Percentiles rank a stretch among this genome's conserved stretches.
These are phyloP conservation scores for Tulasnella sp. DNA, from an alignment of 768 basidiomycete species.

Conservation along the genomic window DNA sequence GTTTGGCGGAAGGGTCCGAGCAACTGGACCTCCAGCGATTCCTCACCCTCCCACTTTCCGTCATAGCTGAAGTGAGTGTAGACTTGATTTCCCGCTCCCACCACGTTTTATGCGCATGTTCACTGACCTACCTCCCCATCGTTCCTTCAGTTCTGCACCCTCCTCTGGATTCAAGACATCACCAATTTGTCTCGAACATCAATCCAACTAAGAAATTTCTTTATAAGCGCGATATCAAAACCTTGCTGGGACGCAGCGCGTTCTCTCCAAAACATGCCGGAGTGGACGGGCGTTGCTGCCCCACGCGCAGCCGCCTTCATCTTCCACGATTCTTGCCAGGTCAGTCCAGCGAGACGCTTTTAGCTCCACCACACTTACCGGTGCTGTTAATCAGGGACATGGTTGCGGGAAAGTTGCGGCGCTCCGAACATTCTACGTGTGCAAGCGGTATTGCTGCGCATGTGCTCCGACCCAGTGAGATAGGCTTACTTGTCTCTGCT, in stretches of 20 bases:
- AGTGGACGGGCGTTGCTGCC: background rate
- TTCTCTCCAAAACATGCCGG: background rate
- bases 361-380: background rate
- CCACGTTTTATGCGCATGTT: background rate
- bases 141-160: background rate
- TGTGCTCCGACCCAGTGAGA: background rate
- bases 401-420: background rate
- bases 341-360: background rate
- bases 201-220: background rate
- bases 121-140: background rate
- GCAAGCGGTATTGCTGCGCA: background rate
- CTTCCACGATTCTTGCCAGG: background rate
- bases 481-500: background rate
- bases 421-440: background rate
- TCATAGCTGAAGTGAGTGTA: background rate
- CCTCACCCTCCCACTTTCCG: background rate
- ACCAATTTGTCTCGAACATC: background rate
- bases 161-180: background rate
- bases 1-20: background rate
- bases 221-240: background rate
- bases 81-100: background rate
- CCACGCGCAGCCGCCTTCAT: background rate
- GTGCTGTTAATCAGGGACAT: background rate
- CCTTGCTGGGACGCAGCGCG: background rate
- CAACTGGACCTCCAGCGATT: background rate